Evolutionary conservation across 108 stramenopile genomes (phyloP), one percentile per base, ranked within the genome.

Genomic region (Cyclotella atomus): DNA sequence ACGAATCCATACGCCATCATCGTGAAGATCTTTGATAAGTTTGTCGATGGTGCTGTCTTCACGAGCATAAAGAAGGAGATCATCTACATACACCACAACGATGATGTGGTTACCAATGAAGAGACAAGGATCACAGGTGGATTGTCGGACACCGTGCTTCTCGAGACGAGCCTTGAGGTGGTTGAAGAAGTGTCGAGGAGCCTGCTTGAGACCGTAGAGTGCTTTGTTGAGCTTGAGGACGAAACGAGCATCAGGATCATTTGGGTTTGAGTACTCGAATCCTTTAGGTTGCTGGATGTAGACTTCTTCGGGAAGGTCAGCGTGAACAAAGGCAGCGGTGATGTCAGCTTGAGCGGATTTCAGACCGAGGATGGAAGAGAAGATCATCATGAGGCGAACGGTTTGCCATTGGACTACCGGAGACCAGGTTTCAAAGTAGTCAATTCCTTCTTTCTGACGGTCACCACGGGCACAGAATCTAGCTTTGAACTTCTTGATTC

Each of bases 351-450:
- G 53, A 1, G 28, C 52, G 2, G 68, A 55, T 3, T 34, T 25
- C 2, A 55, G 34, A n/a, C 36, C 20, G 12, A 38, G 19, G 21
- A 54, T 57, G 7, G 67, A 19, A 35, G 82, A 35, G 12, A 81
- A 7, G 14, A 59, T 65, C 61, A 86, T 21, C 0, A 83, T 27
- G 2, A 73, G 9, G 8, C 82, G 55, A 55, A 84, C 61, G 0
- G 83, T 82, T 35, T 47, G 64, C 79, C 79, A 85, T 6, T 52
- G 36, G 0, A 88, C 82, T 5, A 88, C 87, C 4, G 87, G 87
- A 17, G 87, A 57, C 52, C 50, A 88, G 3, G 82, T 88, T 12
- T 71, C 65, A 33, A 56, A 65, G 25, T 57, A 76, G 49, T 76
- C 68, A 23, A 76, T 43, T 14, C 75, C 68, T 62, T 69, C 68